A percentile compares a stretch with the other conserved stretches of the same genome.
Conservation (phyloP, 2,329 filamentous ascomycete genomes). For the Pleurostoma richardsiae region DNA sequence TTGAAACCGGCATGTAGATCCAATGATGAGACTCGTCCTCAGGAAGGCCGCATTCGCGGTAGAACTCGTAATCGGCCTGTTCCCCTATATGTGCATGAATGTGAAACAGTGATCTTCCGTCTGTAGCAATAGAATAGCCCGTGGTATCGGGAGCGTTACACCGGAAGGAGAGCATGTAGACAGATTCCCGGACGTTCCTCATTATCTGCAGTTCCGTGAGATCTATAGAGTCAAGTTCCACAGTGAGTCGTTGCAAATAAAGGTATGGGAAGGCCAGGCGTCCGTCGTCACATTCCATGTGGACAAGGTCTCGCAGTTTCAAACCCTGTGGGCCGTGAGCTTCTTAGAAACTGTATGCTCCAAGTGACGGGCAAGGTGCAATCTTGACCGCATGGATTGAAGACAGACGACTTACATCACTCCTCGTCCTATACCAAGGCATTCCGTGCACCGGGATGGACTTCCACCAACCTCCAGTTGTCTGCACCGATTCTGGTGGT, state of each 20-base stretch:
- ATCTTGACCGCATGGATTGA: neutral
- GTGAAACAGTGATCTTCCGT: neutral
- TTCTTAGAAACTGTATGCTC: neutral
- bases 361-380: no score
- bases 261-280: neutral
- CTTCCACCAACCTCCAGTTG: neutral
- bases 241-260: neutral
- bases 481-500: neutral
- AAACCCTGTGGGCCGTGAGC: neutral
- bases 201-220: neutral
- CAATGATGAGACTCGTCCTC: neutral
- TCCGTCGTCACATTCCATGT: neutral
- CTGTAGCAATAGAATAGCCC: neutral
- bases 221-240: neutral
- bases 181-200: neutral
- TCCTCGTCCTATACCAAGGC: neutral
- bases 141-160: neutral
- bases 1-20: neutral
- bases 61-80: neutral
- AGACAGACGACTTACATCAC: neutral
- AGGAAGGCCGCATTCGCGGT: neutral
- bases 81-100: neutral
- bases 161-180: neutral
- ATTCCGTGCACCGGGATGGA: neutral
- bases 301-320: neutral